These are phyloP conservation scores for Pluteus cervinus DNA, from an alignment of 768 basidiomycete species.

Conservation along the genomic window DNA sequence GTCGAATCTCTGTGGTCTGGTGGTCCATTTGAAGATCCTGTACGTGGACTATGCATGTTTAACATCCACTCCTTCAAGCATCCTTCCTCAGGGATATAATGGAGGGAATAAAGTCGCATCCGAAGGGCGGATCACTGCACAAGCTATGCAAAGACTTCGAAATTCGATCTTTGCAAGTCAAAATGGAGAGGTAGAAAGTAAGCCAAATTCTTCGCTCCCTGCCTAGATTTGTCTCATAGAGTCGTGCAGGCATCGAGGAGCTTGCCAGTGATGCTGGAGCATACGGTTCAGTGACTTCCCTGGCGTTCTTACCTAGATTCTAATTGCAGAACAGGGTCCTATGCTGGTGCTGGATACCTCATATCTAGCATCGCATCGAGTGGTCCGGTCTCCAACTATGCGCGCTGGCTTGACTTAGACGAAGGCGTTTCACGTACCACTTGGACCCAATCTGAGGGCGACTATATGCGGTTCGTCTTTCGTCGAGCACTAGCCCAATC, in stretches of 20 bases:
- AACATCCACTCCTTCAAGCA: background rate
- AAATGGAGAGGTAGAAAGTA: slow-evolving; percentile 55
- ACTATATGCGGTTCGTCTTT: slow-evolving; percentile 42
- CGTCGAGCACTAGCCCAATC: background rate
- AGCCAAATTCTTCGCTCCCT: slow-evolving; percentile 9
- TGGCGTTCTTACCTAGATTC: too few relatives aligned
- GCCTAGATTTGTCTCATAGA: background rate
- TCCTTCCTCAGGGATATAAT: slow-evolving; percentile 46
- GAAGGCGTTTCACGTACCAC: slow-evolving; percentile 47
- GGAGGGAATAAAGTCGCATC: slow-evolving; percentile 58
- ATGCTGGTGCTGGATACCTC: slow-evolving; percentile 58
- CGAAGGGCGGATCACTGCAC: slow-evolving; percentile 36
- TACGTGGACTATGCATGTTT: slow-evolving; percentile 18
- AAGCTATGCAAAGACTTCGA: slow-evolving; percentile 47
- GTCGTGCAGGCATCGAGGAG: slow-evolving; percentile 48
- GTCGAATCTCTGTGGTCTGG: slow-evolving; percentile 76
- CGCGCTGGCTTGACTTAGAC: slow-evolving; percentile 68
- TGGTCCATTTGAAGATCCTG: slow-evolving; percentile 62
- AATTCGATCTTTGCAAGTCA: slow-evolving; percentile 51
- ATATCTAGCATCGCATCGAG: slow-evolving; percentile 41
- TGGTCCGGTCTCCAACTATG: slow-evolving; percentile 39
- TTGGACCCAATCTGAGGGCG: slow-evolving; percentile 49
- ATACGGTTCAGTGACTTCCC: slow-evolving; percentile 39
- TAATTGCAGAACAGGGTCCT: slow-evolving; percentile 50
- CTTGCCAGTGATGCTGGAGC: slow-evolving; percentile 50